Conservation (phyloP, 768 basidiomycete species). For the Leccinum subgranulosum region DNA sequence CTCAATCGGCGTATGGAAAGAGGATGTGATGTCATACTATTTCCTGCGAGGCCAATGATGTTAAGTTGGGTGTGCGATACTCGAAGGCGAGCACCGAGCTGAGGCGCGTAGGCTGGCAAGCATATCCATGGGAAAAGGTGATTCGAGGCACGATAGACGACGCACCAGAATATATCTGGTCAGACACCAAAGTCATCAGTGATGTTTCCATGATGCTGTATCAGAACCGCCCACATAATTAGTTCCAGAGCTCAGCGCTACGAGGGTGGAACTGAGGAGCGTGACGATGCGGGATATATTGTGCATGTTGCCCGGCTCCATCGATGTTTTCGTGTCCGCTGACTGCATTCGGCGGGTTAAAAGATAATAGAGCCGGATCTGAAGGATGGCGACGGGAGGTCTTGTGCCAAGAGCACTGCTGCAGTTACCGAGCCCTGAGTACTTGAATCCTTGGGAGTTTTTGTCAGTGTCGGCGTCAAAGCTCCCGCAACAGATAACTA, state of each 20-base stretch:
- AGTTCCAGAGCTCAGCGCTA: slow-evolving; percentile 64
- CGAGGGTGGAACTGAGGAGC: slow-evolving; percentile 54
- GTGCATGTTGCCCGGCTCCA: slow-evolving; percentile 28
- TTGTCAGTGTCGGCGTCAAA: background rate
- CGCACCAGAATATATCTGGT: slow-evolving; percentile 32
- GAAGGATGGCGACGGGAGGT: background rate
- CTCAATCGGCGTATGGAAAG: background rate
- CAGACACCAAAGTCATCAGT: background rate
- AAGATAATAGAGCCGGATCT: background rate
- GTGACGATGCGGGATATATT: slow-evolving; percentile 44
- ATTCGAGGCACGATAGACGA: background rate
- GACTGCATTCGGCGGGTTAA: slow-evolving; percentile 6
- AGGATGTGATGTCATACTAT: slow-evolving; percentile 42
- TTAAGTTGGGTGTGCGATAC: slow-evolving; percentile 82
- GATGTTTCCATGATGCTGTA: background rate
- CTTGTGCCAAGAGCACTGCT: background rate
- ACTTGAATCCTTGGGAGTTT: background rate
- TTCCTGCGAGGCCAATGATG: slow-evolving; percentile 76
- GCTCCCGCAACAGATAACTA: background rate
- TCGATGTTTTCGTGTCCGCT: slow-evolving; percentile 9
- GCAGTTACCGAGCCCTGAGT: background rate
- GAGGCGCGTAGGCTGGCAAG: slow-evolving; percentile 74
- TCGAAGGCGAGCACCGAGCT: slow-evolving; percentile 71
- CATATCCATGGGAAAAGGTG: background rate
- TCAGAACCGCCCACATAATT: slow-evolving; percentile 57